Conservation (phyloP, 2,329 filamentous ascomycete species). For the Nemania serpens region DNA sequence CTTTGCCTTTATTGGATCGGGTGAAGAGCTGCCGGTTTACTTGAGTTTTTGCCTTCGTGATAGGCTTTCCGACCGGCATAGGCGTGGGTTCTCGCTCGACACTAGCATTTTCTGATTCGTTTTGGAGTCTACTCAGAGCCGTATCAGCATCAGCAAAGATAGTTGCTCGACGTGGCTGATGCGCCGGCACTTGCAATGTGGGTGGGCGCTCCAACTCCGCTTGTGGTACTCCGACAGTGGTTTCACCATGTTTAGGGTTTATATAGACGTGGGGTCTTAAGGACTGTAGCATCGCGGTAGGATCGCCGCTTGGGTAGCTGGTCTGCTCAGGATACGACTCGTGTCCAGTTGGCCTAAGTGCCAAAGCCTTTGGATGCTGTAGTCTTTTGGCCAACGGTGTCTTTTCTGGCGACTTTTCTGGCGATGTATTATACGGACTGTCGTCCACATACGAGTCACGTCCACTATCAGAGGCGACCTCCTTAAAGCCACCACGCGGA, state of each 20-base stretch:
- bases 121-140: conserved; percentile 36
- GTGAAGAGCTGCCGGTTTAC: conserved; percentile 39
- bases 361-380: conserved; percentile 32
- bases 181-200: conserved; percentile 30
- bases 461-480: conserved; percentile 29
- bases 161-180: conserved; percentile 36
- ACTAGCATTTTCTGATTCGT: conserved; percentile 36
- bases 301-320: conserved; percentile 25
- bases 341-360: conserved; percentile 32
- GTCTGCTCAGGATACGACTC: conserved; percentile 36
- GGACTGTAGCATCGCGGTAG: conserved; percentile 28
- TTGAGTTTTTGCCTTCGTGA: conserved; percentile 32
- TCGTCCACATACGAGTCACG: conserved; percentile 36
- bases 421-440: conserved; percentile 36
- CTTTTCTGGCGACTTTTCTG: conserved; percentile 40
- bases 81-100: conserved; percentile 36
- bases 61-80: conserved; percentile 33
- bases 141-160: conserved; percentile 41
- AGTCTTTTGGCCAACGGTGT: conserved; percentile 37
- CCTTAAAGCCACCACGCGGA: conserved; percentile 32
- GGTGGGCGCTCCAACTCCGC: conserved; percentile 25
- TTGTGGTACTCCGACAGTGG: conserved; percentile 28
- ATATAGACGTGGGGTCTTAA: conserved; percentile 30
- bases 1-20: conserved; percentile 29
- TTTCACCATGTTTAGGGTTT: conserved; percentile 30